Percentiles rank a stretch among this genome's conserved stretches.
These are phyloP conservation scores for Sporothrix brunneoviolacea DNA, from an alignment of 2,329 filamentous ascomycete species.

Conservation along the genomic window DNA sequence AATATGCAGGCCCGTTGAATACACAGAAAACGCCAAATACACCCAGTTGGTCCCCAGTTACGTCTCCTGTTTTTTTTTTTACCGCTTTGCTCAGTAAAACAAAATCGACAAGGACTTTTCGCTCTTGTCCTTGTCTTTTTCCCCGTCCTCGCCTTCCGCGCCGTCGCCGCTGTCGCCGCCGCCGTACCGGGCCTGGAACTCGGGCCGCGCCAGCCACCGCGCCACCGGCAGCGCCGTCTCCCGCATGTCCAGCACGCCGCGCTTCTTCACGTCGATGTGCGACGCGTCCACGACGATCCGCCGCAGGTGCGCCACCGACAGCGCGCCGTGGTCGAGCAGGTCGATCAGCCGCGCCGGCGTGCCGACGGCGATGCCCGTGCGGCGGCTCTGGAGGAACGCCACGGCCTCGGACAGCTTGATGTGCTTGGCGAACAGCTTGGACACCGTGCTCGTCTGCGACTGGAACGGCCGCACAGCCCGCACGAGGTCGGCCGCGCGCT, in stretches of 20 bases:
- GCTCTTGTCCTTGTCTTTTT: conserved; percentile 19
- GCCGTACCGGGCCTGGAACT: conserved; percentile 59
- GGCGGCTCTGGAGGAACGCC: conserved; percentile 60
- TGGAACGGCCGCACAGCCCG: conserved; percentile 71
- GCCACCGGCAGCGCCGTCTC: conserved; percentile 80
- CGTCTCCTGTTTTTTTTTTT: too few relatives aligned
- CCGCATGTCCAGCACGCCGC: conserved; percentile 90
- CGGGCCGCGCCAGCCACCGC: conserved; percentile 61
- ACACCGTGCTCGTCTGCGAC: conserved; percentile 68
- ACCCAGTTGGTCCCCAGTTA: too few relatives aligned
- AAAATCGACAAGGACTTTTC: conserved; percentile 48
- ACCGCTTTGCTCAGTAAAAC: conserved; percentile 18
- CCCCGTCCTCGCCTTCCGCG: conserved; percentile 16
- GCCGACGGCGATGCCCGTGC: conserved; percentile 81
- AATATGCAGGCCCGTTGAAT: too few relatives aligned
- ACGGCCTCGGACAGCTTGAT: conserved; percentile 90
- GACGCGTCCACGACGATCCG: conserved; percentile 85
- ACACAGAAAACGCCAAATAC: too few relatives aligned
- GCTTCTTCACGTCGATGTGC: conserved; percentile 90
- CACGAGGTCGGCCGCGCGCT: conserved; percentile 79
- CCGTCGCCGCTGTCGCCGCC: conserved; percentile 12
- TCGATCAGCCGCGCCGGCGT: conserved; percentile 80
- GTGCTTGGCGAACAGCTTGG: conserved; percentile 96
- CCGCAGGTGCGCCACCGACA: conserved; percentile 65
- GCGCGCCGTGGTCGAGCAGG: conserved; percentile 69